Evolutionary conservation across 352 stramenopile genomes (phyloP).

Genomic region (Phytophthora vignae): DNA sequence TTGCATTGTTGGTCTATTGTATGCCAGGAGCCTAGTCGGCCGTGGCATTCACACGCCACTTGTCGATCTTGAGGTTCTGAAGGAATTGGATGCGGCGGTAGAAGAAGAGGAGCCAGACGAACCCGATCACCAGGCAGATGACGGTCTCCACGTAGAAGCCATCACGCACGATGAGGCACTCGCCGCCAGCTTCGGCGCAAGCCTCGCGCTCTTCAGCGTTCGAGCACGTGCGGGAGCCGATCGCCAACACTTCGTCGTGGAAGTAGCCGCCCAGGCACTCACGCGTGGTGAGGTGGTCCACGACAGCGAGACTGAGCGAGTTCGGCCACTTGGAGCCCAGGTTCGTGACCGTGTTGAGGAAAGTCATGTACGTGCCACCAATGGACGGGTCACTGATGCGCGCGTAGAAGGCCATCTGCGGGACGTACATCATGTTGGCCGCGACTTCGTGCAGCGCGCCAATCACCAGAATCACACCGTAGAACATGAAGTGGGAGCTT

Average conservation of each 20-base stretch:
- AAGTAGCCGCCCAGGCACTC: slow-evolving; percentile 78
- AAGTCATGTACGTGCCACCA: slow-evolving; percentile 99
- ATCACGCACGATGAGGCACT: slow-evolving; percentile 82
- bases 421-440: slow-evolving; percentile 94
- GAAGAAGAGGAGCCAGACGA: slow-evolving; percentile 77
- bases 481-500: slow-evolving; percentile 80
- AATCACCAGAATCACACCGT: slow-evolving; percentile 72
- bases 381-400: slow-evolving; percentile 97
- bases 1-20: slow-evolving; percentile 29
- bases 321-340: slow-evolving; percentile 96
- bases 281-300: slow-evolving; percentile 83
- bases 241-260: slow-evolving; percentile 76
- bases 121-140: slow-evolving; percentile 71
- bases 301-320: slow-evolving; percentile 83
- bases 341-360: slow-evolving; percentile 99
- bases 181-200: slow-evolving; percentile 64
- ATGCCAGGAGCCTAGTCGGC: slow-evolving; percentile 38
- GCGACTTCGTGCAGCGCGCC: slow-evolving; percentile 86
- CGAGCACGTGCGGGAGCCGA: slow-evolving; percentile 83
- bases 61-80: slow-evolving; percentile 86
- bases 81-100: slow-evolving; percentile 73
- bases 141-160: slow-evolving; percentile 85
- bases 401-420: slow-evolving; percentile 99
- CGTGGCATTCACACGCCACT: slow-evolving; percentile 70
- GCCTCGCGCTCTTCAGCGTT: slow-evolving; percentile 68